phyloP scores from a whole-genome alignment of 495 filamentous ascomycete genomes.

The Chaetomium fimeti region DNA sequence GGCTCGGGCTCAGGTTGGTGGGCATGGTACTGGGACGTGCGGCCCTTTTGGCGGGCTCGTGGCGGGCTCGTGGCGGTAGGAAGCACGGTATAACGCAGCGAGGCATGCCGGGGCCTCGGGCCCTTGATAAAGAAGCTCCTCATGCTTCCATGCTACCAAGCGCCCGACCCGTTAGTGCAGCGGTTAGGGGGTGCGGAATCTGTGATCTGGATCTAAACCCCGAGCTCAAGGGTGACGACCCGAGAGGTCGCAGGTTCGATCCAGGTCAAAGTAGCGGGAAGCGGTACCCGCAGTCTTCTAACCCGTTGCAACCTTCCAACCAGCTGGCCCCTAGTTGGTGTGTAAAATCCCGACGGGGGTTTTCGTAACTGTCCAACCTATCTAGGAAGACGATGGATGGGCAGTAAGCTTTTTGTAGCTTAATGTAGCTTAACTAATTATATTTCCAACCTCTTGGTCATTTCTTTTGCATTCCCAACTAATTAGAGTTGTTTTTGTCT shows the following conservation, averaged over 20 bases:
- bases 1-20: neutral
- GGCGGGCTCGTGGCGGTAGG: neutral
- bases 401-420: constrained; percentile 1
- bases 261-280: constrained; percentile 9
- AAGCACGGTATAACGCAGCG: too few relatives aligned
- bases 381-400: neutral
- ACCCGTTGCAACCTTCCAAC: neutral
- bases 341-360: neutral
- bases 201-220: neutral
- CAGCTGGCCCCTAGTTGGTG: neutral
- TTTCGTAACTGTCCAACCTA: neutral
- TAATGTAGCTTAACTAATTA: neutral
- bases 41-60: neutral
- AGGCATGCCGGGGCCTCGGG: neutral
- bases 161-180: neutral
- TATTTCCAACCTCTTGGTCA: neutral
- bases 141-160: neutral
- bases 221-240: neutral
- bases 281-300: neutral
- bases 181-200: constrained; percentile 3
- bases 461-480: neutral
- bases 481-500: too few relatives aligned
- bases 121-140: constrained; percentile 1
- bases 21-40: neutral
- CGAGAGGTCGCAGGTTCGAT: neutral